phyloP scores from a whole-genome alignment of 129 eudicot species.

The Lactuca sativa region DNA sequence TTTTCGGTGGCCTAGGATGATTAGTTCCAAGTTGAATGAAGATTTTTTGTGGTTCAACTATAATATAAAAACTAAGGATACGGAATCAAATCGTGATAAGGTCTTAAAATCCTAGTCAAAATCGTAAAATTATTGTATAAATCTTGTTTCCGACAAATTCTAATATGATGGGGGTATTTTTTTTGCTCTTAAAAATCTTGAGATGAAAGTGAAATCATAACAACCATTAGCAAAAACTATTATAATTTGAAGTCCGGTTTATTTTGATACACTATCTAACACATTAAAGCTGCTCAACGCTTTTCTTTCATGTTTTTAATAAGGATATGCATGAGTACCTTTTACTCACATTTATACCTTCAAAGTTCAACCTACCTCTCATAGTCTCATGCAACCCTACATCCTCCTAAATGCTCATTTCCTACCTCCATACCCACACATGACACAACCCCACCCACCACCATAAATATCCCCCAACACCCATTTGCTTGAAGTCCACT shows the following conservation, averaged over 20 bases:
- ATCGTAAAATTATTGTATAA: too few species aligned
- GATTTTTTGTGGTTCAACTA: too few species aligned
- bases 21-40: too few species aligned
- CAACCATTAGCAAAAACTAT: too few species aligned
- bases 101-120: too few species aligned
- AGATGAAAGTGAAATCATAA: too few species aligned
- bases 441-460: slow-evolving; percentile 10
- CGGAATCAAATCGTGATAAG: too few species aligned
- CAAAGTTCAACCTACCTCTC: neutral
- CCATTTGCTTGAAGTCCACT: neutral
- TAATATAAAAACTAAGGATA: too few species aligned
- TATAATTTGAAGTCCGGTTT: neutral
- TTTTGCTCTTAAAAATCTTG: too few species aligned
- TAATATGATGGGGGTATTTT: too few species aligned
- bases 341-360: neutral
- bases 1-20: too few species aligned
- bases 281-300: neutral
- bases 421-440: slow-evolving; percentile 24
- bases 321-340: neutral
- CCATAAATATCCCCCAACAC: slow-evolving; percentile 38
- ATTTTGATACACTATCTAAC: neutral
- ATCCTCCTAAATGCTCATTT: slow-evolving; percentile 29
- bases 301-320: neutral
- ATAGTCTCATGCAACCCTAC: slow-evolving; percentile 23
- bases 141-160: too few species aligned